A percentile compares a stretch with the other conserved stretches of the same genome.
Conservation (phyloP, 2,329 filamentous ascomycete genomes). For the Juglanconis juglandina region DNA sequence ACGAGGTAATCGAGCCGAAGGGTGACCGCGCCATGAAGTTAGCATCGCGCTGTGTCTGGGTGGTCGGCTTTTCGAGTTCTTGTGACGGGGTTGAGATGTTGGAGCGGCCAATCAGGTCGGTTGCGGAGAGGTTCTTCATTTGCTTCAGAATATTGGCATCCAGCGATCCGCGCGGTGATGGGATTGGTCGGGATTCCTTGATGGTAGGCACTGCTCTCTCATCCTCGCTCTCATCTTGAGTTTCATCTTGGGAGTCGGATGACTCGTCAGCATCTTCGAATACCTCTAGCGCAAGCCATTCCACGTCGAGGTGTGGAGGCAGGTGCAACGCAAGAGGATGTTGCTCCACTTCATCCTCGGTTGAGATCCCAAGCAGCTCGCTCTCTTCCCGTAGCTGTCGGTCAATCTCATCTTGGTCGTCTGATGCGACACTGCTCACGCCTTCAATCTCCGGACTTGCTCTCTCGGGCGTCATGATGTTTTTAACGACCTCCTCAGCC, state of each 20-base stretch:
- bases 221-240: slow-evolving; percentile 27
- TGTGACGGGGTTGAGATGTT: not conserved
- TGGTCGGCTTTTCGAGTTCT: slow-evolving; percentile 1
- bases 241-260: slow-evolving; percentile 32
- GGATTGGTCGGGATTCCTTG: slow-evolving; percentile 3
- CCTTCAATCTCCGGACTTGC: slow-evolving; percentile 1
- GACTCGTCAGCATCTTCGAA: slow-evolving; percentile 56
- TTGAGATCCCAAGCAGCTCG: slow-evolving; percentile 8
- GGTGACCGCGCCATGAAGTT: slow-evolving; percentile 42
- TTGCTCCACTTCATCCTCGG: slow-evolving; percentile 5
- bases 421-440: slow-evolving; percentile 16
- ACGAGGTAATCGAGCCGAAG: slow-evolving; percentile 52
- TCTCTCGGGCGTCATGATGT: not conserved
- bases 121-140: slow-evolving; percentile 32
- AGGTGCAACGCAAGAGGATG: slow-evolving; percentile 49
- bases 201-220: slow-evolving; percentile 23
- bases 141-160: slow-evolving; percentile 39
- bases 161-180: slow-evolving; percentile 26
- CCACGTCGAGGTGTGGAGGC: slow-evolving; percentile 74
- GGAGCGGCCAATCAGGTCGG: slow-evolving; percentile 7
- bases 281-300: slow-evolving; percentile 90
- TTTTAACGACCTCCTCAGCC: slow-evolving; percentile 44
- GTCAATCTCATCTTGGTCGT: slow-evolving; percentile 44
- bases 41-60: slow-evolving; percentile 19
- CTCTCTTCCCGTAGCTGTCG: slow-evolving; percentile 42